phyloP scores from a whole-genome alignment of 2,329 filamentous ascomycete species.

The Trichophyton schoenleinii region DNA sequence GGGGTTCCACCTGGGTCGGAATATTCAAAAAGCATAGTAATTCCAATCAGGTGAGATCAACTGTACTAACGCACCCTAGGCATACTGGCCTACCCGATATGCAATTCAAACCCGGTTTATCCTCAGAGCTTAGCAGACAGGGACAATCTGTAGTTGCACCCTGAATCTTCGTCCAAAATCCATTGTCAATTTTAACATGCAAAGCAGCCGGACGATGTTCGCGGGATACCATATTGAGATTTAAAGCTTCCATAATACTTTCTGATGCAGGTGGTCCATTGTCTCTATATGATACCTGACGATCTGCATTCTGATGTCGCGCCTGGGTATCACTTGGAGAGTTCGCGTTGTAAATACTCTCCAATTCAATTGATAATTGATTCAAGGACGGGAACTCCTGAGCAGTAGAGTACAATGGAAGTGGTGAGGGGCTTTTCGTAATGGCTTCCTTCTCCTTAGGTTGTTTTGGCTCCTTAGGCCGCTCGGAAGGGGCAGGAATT shows the following conservation, averaged over 20 bases:
- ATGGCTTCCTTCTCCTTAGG: neutral
- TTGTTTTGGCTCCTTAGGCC: neutral
- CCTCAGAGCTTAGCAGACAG: no score
- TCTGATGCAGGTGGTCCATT: neutral
- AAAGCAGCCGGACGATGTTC: neutral
- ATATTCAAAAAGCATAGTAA: neutral
- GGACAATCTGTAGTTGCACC: neutral
- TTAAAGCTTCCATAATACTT: neutral
- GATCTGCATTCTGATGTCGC: neutral
- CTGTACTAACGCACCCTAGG: conserved; percentile 2
- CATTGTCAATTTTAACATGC: conserved; percentile 3
- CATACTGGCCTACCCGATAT: neutral
- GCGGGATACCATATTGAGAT: neutral
- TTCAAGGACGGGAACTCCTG: neutral
- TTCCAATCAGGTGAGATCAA: conserved; percentile 8
- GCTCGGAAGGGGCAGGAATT: neutral
- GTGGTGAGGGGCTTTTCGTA: neutral
- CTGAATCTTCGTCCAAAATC: conserved; percentile 7
- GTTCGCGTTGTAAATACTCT: neutral
- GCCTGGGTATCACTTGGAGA: neutral
- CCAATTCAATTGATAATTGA: neutral
- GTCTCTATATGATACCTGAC: neutral
- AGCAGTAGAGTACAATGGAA: neutral
- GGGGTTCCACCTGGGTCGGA: neutral
- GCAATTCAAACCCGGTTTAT: neutral